Percentiles rank a stretch among this genome's conserved stretches.
Conservation (phyloP, 495 filamentous ascomycete species). For the Penicillium manginii region DNA sequence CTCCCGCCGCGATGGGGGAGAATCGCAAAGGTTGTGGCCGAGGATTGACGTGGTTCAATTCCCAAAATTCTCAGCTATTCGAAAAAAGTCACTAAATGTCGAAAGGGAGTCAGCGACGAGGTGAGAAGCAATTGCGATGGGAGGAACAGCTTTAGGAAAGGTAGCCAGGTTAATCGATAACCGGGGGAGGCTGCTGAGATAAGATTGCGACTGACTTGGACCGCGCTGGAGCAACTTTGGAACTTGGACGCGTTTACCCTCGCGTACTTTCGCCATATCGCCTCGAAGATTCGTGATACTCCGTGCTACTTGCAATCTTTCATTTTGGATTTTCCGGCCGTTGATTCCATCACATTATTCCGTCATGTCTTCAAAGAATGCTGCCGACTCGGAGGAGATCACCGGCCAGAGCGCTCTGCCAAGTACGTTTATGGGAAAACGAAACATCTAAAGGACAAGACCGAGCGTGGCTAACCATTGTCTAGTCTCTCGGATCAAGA, state of each 20-base stretch:
- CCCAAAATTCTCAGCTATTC: background rate
- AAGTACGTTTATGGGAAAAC: constrained; percentile 58
- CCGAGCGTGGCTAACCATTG: constrained; percentile 11
- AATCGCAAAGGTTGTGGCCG: constrained; percentile 12
- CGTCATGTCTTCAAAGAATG: constrained; percentile 87
- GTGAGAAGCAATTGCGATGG: constrained; percentile 6
- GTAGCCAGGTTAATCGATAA: constrained; percentile 29
- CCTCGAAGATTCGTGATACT: background rate
- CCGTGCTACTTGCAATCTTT: background rate
- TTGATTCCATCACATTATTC: background rate
- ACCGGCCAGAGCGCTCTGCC: constrained; percentile 86
- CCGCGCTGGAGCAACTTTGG: too few species aligned
- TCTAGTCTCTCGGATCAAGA: constrained; percentile 87
- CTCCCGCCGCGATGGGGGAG: constrained; percentile 16
- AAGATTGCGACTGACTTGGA: constrained; percentile 25
- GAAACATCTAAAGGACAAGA: background rate
- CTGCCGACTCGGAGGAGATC: constrained; percentile 76
- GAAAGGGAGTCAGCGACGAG: background rate
- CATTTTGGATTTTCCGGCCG: background rate
- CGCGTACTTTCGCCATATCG: background rate
- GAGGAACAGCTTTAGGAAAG: background rate
- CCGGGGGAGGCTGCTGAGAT: constrained; percentile 31
- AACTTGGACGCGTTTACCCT: constrained; percentile 23
- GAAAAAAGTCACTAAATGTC: background rate
- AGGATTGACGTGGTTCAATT: constrained; percentile 1